These are phyloP conservation scores for Grosmannia clavigera DNA, from an alignment of 2,329 filamentous ascomycete genomes.

Conservation along the genomic window DNA sequence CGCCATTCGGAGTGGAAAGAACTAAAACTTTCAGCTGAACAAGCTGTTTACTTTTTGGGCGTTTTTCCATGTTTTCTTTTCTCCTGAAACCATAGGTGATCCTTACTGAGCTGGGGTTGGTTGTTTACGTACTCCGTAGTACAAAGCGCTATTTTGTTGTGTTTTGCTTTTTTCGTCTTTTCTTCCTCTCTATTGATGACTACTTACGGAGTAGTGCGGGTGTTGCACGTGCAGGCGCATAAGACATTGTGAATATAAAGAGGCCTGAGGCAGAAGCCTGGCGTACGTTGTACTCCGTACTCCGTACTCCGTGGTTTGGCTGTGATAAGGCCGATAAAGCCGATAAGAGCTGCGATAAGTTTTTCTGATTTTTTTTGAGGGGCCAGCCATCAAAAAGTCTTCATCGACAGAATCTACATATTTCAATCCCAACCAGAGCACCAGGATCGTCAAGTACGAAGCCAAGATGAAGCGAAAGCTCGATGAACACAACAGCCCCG, in stretches of 20 bases:
- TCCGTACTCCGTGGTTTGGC: neutral
- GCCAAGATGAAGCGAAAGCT: constrained; percentile 49
- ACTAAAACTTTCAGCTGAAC: neutral
- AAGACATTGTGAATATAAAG: too few relatives aligned
- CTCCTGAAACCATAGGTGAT: neutral
- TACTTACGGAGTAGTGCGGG: too few relatives aligned
- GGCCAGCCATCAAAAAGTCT: neutral
- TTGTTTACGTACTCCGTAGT: neutral
- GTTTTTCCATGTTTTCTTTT: neutral
- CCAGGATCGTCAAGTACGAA: neutral
- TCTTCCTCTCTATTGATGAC: neutral
- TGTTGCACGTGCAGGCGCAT: too few relatives aligned
- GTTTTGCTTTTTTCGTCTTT: too few relatives aligned
- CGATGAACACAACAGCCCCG: constrained; percentile 25
- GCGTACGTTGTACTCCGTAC: too few relatives aligned
- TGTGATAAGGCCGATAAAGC: neutral
- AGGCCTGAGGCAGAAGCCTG: neutral
- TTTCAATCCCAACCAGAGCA: neutral
- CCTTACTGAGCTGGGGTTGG: neutral
- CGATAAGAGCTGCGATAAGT: constrained; percentile 2
- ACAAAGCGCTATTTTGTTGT: neutral
- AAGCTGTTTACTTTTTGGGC: neutral
- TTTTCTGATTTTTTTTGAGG: neutral
- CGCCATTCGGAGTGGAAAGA: neutral
- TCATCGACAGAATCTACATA: neutral